Evolutionary conservation across 1,139 yeast species (phyloP), one percentile per base, ranked within the genome.

Genomic region (Kurtzmaniella quercitrusa): DNA sequence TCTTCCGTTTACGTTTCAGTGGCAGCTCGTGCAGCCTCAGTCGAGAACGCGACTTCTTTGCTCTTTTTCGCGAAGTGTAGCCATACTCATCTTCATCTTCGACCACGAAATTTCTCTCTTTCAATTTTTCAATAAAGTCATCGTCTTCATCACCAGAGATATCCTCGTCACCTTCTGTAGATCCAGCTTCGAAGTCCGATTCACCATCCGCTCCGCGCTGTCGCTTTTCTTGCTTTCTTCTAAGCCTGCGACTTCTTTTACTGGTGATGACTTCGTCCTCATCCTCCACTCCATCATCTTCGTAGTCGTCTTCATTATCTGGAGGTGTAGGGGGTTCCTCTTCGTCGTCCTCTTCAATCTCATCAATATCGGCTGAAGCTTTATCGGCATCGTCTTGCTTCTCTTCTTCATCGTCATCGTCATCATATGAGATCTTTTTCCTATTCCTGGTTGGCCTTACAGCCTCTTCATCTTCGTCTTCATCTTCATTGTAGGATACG

Each of bases 101-200:
- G 16, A 72, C 75, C 34, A 72, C 53, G 46, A 72, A 72, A 36
- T 58, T 55, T 43, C 56, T 59, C 42, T 68, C 68, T 39, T 60
- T 54, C 39, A 66, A 56, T 43, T 55, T 53, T 44, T 63, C 60
- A 17, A 65, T 41, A 42, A 56, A 63, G 8, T 65, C 71, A 39
- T 67, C 66, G 30, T 63, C 68, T 30, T 30, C 34, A 14, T 30
- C 34, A 23, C 59, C 70, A 11, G 63, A 60, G 17, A 57, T 59
- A 9, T 55, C 63, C 11, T 65, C 66, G 38, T 66, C 72, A 18
- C 59, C 65, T 9, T 50, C 59, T 34, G 28, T 43, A 46, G 40
- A 34, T 12, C 36, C 45, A 36, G 26, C 49, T 39, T 53, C 56
- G 23, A 51, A 61, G 23, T 50, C 65, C 20, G 54, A 60, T 20